A percentile compares a stretch with the other conserved stretches of the same genome.
These are phyloP conservation scores for Arachis stenosperma DNA, from an alignment of 306 rosid species.

Conservation along the genomic window DNA sequence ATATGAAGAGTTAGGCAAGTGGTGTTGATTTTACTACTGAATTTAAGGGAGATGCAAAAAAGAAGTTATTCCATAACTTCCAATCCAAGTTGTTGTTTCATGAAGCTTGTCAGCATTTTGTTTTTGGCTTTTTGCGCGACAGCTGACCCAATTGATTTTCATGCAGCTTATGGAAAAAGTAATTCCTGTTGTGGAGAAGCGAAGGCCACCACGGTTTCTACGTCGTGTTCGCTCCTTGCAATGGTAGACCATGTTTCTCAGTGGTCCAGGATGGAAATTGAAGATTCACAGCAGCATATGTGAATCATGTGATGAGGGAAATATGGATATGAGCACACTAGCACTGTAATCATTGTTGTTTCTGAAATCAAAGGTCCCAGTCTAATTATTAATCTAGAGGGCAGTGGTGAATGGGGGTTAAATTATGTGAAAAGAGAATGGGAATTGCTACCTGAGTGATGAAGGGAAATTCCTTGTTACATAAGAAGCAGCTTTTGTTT, in stretches of 20 bases:
- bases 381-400: slow-evolving; percentile 29
- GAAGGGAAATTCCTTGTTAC: slow-evolving; percentile 42
- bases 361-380: slow-evolving; percentile 24
- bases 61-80: slow-evolving; percentile 22
- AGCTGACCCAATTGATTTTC: slow-evolving; percentile 32
- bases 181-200: slow-evolving; percentile 78
- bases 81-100: slow-evolving; percentile 24
- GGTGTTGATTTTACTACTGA: slow-evolving; percentile 15
- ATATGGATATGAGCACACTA: slow-evolving; percentile 25
- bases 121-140: slow-evolving; percentile 10
- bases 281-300: slow-evolving; percentile 11
- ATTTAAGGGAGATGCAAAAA: slow-evolving; percentile 29
- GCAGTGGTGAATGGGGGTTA: slow-evolving; percentile 15
- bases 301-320: slow-evolving; percentile 7
- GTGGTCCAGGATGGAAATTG: slow-evolving; percentile 29
- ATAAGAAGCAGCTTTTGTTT: slow-evolving; percentile 34
- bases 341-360: slow-evolving; percentile 2
- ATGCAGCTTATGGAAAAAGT: slow-evolving; percentile 86
- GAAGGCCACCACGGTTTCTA: slow-evolving; percentile 61
- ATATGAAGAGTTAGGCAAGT: slow-evolving; percentile 30
- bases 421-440: slow-evolving; percentile 27
- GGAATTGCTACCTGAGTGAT: slow-evolving; percentile 39
- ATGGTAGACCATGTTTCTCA: slow-evolving; percentile 64
- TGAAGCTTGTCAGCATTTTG: slow-evolving; percentile 27
- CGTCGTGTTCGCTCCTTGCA: slow-evolving; percentile 65